Base-by-base conservation (phyloP, 148 eudicot species). In the Rheum nobile region DNA sequence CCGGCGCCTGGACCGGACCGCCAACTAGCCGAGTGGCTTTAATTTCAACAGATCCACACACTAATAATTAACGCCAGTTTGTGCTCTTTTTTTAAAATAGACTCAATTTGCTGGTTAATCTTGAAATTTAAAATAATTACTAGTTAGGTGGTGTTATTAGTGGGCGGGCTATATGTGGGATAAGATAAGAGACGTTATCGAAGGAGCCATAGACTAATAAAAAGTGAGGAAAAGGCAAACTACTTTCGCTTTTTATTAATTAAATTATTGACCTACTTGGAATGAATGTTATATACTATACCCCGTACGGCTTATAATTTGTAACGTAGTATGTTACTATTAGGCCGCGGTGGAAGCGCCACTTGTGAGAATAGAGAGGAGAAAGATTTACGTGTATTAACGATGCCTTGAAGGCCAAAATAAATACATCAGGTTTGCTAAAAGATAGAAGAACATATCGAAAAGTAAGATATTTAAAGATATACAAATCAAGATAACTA, bases 261-360 rank as follows among this genome's bases (percentile, higher is more conserved):
- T 47, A 4, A 4, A 16, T 19, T 47, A n/a, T 21, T 50, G 2
- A 21, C 26, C n/a, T 14, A 46, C 5, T 46, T 46, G 21, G 52
- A 17, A 46, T 46, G 52, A 54, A 54, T 21, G 61, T 7, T 44
- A 54, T 52, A 22, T 44, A 44, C 8, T 12, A 11, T 46, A 11
- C 6, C 2, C 5, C 12, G 63, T 22, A 55, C 31, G 63, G 63
- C 63, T 61, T 28, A 61, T 29, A 61, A 61, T 12, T 13, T 61
- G 61, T 54, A 54, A 54, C 61, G 61, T 54, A 54, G 12, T 22
- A 54, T 21, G 67, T 61, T 61, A 61, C 67, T 61, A 12, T 61
- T 61, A 61, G 67, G 19, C 19, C 37, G 67, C 14, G 35, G 67
- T 61, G 67, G 67, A 61, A 61, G 35, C 35, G 6, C 67, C 67